Conservation (phyloP, 2,329 filamentous ascomycete genomes). For the Trichoderma sp. region DNA sequence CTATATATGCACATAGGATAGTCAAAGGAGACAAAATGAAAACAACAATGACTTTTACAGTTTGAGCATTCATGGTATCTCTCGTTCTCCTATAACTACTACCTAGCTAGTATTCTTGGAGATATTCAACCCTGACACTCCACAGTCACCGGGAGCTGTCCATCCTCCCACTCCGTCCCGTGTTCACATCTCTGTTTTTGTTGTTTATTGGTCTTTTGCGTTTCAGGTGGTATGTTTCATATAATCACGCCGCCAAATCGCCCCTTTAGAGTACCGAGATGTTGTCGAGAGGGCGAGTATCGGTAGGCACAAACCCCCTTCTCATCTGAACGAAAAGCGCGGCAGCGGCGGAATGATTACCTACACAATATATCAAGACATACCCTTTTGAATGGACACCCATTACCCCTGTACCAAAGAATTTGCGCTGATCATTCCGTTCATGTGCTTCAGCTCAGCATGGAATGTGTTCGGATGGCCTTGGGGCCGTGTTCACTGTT, state of each 20-base stretch:
- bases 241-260: too few species aligned
- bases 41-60: not conserved
- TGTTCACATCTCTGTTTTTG: not conserved
- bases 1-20: not conserved
- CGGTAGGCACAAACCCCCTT: too few species aligned
- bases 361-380: too few species aligned
- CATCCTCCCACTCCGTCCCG: not conserved
- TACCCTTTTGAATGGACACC: not conserved
- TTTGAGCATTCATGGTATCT: constrained; percentile 13
- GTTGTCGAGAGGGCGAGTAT: too few species aligned
- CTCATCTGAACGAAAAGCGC: too few species aligned
- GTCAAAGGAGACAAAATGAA: not conserved
- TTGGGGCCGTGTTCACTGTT: constrained; percentile 57
- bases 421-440: too few species aligned
- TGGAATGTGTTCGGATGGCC: constrained; percentile 56
- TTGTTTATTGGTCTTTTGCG: not conserved
- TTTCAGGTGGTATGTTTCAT: not conserved
- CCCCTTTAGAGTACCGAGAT: too few species aligned
- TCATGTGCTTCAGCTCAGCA: constrained; percentile 46
- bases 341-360: too few species aligned
- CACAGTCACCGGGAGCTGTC: not conserved
- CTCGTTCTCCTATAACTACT: constrained; percentile 8
- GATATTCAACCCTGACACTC: not conserved
- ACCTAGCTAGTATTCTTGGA: not conserved
- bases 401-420: not conserved